These are phyloP conservation scores for Chenopodium formosanum DNA, from an alignment of 148 eudicot species.

Conservation along the genomic window DNA sequence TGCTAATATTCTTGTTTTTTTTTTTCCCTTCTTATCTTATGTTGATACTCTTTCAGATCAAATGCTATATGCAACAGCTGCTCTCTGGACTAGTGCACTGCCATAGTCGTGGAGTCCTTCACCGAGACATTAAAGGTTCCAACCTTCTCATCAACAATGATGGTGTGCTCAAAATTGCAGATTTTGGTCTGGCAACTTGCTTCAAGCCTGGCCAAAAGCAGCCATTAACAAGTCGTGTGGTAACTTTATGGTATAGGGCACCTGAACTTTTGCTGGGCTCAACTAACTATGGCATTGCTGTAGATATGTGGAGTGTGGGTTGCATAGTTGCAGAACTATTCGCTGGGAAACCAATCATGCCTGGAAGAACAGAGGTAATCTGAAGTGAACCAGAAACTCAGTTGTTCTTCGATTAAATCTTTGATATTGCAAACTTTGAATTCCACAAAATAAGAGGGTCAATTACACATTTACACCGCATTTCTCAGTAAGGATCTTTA, in stretches of 20 bases:
- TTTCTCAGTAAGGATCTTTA: not conserved
- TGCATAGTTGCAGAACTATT: conserved; percentile 84
- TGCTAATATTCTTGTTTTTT: not conserved
- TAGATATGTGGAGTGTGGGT: conserved; percentile 91
- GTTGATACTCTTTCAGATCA: conserved; percentile 46
- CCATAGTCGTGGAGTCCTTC: conserved; percentile 74
- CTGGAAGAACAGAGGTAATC: conserved; percentile 86
- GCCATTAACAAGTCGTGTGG: conserved; percentile 81
- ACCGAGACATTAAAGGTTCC: conserved; percentile 81
- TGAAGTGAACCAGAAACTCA: not conserved
- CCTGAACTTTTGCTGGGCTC: conserved; percentile 88
- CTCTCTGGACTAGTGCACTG: conserved; percentile 74
- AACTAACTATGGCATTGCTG: conserved; percentile 67
- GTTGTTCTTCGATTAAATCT: not conserved
- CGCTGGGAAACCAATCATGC: conserved; percentile 90
- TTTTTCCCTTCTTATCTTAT: not conserved
- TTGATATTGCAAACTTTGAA: not conserved
- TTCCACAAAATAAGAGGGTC: not conserved
- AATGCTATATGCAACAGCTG: conserved; percentile 76
- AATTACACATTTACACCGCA: not conserved
- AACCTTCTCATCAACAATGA: conserved; percentile 66
- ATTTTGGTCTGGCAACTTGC: conserved; percentile 77
- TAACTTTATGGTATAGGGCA: conserved; percentile 86
- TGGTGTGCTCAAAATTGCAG: conserved; percentile 85
- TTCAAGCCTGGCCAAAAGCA: conserved; percentile 60